Conservation (phyloP, 129 eudicot species). For the Saposhnikovia divaricata region DNA sequence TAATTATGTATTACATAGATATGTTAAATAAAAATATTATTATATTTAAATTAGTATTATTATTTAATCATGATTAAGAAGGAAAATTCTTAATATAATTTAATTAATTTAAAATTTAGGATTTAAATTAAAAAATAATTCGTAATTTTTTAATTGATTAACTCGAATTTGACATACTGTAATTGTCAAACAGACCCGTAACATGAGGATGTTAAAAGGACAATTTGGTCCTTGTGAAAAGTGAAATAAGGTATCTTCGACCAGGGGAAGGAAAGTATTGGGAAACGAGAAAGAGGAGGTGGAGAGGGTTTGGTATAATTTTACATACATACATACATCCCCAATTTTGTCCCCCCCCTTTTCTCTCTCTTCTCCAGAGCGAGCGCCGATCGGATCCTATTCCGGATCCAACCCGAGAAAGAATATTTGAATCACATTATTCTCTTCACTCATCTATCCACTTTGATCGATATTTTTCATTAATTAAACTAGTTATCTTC, state of each 20-base stretch:
- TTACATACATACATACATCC: neutral
- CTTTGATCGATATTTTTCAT: neutral
- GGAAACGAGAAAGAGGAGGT: neutral
- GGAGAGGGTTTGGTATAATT: constrained; percentile 2
- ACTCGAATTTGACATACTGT: no score
- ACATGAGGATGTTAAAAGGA: neutral
- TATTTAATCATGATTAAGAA: no score
- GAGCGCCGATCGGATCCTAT: constrained; percentile 8
- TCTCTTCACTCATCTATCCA: neutral
- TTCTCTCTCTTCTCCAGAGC: neutral
- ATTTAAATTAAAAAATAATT: no score
- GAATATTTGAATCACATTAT: neutral
- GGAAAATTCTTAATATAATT: no score
- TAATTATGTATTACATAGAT: no score
- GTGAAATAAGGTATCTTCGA: constrained; percentile 4
- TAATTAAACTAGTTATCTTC: neutral
- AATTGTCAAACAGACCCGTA: no score
- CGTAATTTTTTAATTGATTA: no score
- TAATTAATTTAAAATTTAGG: no score
- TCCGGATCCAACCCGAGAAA: neutral
- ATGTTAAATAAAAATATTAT: no score
- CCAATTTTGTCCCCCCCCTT: neutral
- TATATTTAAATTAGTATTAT: no score
- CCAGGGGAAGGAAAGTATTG: neutral
- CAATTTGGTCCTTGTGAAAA: neutral